Percentiles rank a stretch among this genome's conserved stretches.
Evolutionary conservation across 805 yeast genomes (phyloP).

Genomic region (Hanseniaspora guilliermondii): DNA sequence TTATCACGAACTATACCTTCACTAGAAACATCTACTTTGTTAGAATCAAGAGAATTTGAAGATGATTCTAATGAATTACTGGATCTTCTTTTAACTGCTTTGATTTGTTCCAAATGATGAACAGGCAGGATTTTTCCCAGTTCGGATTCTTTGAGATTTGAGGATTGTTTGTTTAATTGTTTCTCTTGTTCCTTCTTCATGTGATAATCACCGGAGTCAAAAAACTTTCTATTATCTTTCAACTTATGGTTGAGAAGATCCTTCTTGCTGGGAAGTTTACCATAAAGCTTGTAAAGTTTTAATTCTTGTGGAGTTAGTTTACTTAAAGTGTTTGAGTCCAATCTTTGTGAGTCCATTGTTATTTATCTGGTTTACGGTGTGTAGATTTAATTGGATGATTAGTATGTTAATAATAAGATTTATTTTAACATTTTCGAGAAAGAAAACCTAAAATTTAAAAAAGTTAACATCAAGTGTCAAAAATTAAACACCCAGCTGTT

Average conservation of each 20-base stretch:
- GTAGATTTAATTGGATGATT: not conserved
- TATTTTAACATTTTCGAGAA: too few relatives aligned
- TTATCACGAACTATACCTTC: slow-evolving; percentile 18
- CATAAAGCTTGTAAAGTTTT: slow-evolving; percentile 66
- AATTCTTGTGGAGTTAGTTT: slow-evolving; percentile 67
- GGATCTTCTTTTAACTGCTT: slow-evolving; percentile 27
- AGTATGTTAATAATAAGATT: not conserved
- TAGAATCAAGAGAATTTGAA: not conserved
- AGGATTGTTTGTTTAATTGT: slow-evolving; percentile 27
- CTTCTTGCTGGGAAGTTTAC: slow-evolving; percentile 69
- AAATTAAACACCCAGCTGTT: too few relatives aligned
- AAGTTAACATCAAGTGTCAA: too few relatives aligned
- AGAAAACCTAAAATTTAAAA: too few relatives aligned
- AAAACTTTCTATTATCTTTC: slow-evolving; percentile 71
- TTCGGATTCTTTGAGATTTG: slow-evolving; percentile 22
- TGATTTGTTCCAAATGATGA: slow-evolving; percentile 22
- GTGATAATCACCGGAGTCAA: slow-evolving; percentile 91
- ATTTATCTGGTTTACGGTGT: not conserved
- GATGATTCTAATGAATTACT: slow-evolving; percentile 15
- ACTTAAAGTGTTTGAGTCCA: slow-evolving; percentile 6
- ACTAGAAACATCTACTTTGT: not conserved
- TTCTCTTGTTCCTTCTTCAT: slow-evolving; percentile 43
- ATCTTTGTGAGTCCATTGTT: slow-evolving; percentile 1
- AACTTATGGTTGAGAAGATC: slow-evolving; percentile 63
- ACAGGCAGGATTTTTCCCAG: slow-evolving; percentile 25